Base-by-base conservation (phyloP, 2,329 filamentous ascomycete genomes). In the Nemania abortiva region DNA sequence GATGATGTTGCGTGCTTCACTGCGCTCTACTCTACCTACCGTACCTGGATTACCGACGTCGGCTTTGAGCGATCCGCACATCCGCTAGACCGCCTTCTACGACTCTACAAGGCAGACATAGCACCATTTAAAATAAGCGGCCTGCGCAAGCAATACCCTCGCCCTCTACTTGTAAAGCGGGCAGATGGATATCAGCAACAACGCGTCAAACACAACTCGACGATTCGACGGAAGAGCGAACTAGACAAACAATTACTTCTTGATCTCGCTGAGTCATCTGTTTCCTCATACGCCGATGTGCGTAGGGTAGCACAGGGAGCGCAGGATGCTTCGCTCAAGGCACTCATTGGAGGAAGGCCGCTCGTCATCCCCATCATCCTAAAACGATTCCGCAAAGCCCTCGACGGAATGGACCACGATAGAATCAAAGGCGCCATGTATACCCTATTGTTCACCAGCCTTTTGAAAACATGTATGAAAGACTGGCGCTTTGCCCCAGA, bases 1-100 rank as follows among this genome's bases (percentile, higher is more conserved):
- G 96, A 99, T 77, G 96, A 99, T 78, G 96, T 99, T 0, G 90
- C 92, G 18, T 98, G 94, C 81, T 99, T 99, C 82, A 97, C 94
- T 27, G 90, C 95, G 0, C 82, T 99, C 1, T 99, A 97, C 81
- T 92, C 92, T 24, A 93, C 95, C 1, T 99, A 98, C 79, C 88
- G 94, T 52, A 96, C 93, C 9, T 99, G 95, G 94, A 98, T 99
- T 76, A 94, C 97, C 1, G 96, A 99, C 76, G 95, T 99, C 49
- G 96, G 97, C 20, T 97, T 98, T 69, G 96, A 99, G 81, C 88
- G 95, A 68, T 98, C 95, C 20, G 95, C 96, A 0, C 96, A 98
- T 79, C 93, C 97, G 1, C 85, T 98, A 10, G 96, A 99, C 79
- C 88, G 96, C 22, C 91, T 98, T 15, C 89, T 92, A 4, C 89